These are phyloP conservation scores for Naganishia antarctica DNA, from an alignment of 768 basidiomycete species.

Conservation along the genomic window DNA sequence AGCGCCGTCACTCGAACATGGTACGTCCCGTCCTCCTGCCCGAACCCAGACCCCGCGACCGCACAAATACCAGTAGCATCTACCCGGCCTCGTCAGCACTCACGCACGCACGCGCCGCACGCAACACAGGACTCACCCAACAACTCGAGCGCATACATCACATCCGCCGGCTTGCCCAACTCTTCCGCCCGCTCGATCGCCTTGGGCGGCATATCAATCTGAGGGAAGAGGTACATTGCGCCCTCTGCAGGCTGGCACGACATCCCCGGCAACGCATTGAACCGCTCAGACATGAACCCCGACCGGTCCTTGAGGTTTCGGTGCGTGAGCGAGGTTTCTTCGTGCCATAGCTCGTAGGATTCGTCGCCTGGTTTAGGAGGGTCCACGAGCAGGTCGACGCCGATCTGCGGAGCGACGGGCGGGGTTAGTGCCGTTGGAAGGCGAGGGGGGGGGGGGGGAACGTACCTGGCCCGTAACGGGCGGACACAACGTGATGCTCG, in stretches of 20 bases:
- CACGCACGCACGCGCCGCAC: neutral
- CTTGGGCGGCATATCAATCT: slow-evolving; percentile 65
- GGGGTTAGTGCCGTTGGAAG: neutral
- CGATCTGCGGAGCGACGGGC: slow-evolving; percentile 61
- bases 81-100: slow-evolving; percentile 17
- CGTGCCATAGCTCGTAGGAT: slow-evolving; percentile 72
- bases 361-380: slow-evolving; percentile 72
- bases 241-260: slow-evolving; percentile 65
- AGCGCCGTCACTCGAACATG: slow-evolving; percentile 91
- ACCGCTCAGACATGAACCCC: slow-evolving; percentile 63
- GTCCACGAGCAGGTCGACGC: slow-evolving; percentile 87
- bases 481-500: slow-evolving; percentile 81
- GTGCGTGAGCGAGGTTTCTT: slow-evolving; percentile 78
- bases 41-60: slow-evolving; percentile 90
- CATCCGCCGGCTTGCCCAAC: slow-evolving; percentile 75
- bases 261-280: slow-evolving; percentile 79
- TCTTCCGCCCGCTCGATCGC: slow-evolving; percentile 68
- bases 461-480: slow-evolving; percentile 64
- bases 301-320: slow-evolving; percentile 51
- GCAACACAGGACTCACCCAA: slow-evolving; percentile 57
- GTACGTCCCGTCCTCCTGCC: slow-evolving; percentile 81
- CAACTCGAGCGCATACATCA: slow-evolving; percentile 76
- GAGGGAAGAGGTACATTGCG: slow-evolving; percentile 89
- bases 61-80: slow-evolving; percentile 66
- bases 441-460: neutral